Evolutionary conservation across 257 asterid genomes (phyloP).

Genomic region (Fraxinus quadrangulata): DNA sequence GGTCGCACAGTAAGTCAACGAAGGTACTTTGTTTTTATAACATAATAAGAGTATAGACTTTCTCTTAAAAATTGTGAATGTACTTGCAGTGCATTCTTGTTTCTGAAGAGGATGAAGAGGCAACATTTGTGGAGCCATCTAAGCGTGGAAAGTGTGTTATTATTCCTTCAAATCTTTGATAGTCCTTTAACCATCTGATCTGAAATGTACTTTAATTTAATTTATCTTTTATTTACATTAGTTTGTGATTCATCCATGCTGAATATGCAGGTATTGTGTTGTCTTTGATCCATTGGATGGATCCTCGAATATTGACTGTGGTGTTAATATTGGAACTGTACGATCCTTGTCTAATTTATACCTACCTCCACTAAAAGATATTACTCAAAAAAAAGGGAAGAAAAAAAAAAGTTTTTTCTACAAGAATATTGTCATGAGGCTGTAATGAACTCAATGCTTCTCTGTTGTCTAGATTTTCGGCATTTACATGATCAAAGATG

Average conservation of each 20-base stretch:
- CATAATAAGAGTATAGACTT: neutral
- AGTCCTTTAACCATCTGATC: neutral
- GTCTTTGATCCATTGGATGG: conserved; percentile 98
- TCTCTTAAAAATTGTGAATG: conserved; percentile 22
- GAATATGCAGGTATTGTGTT: conserved; percentile 73
- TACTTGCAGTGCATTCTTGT: conserved; percentile 84
- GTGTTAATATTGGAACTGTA: conserved; percentile 96
- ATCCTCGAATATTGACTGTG: conserved; percentile 97
- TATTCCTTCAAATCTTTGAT: conserved; percentile 2
- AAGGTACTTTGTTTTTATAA: neutral
- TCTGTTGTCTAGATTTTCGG: conserved; percentile 75
- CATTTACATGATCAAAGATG: conserved; percentile 65
- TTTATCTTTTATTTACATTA: neutral
- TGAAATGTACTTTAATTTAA: neutral
- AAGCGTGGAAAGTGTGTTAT: conserved; percentile 76
- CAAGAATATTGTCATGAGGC: neutral
- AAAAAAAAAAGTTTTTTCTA: neutral
- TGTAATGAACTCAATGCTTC: conserved; percentile 6
- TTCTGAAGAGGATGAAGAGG: conserved; percentile 94
- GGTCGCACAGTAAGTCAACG: conserved; percentile 77
- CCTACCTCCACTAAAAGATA: neutral
- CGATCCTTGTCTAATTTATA: conserved; percentile 24
- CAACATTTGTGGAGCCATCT: conserved; percentile 77
- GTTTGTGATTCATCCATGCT: conserved; percentile 15
- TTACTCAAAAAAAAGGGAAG: neutral